Evolutionary conservation across 2,329 filamentous ascomycete genomes (phyloP), one percentile per base, ranked within the genome.

Genomic region (Colletotrichum liaoningense): DNA sequence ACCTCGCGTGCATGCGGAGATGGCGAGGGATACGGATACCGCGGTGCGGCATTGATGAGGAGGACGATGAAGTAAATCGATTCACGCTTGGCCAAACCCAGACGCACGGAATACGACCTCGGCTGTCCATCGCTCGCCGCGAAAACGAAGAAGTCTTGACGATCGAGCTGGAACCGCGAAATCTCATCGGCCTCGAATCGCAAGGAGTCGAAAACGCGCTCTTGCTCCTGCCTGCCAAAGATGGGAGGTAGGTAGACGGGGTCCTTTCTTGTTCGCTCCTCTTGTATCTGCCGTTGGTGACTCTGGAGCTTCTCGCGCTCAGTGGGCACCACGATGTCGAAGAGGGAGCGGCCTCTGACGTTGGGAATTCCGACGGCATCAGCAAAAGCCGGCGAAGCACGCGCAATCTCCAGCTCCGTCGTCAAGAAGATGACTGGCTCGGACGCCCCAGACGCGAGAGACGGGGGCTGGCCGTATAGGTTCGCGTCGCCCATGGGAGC

Each of bases 161-260:
- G 86, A 58, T 89, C 87, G 12, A 90, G 81, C 26, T 85, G 80
- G 68, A 89, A 88, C 57, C 86, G 86, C 19, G 84, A 83, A 33
- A 91, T 77, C 42, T 90, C 89, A 58, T 91, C 89, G 0, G 83
- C 75, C 12, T 82, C 83, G 76, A 92, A 90, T 1, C 88, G 86
- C 16, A 92, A 83, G 1, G 84, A 82, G 69, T 89, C 86, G 38
- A 92, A 87, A 19, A 90, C 85, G 30, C 87, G 84, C 28, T 89
- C 87, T 63, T 89, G 87, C 70, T 89, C 86, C 60, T 86, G 82
- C 75, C 86, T 87, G 49, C 84, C 86, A 73, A 90, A 86, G n/a
- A 92, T 92, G 1, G 91, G 91, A 4, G 91, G 90, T 24, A 92
- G 83, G 78, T 92, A 92, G 58, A 89, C 90, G 22, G 90, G 90